Conservation (phyloP, 2,329 filamentous ascomycete genomes). For the Fusarium oxysporum region DNA sequence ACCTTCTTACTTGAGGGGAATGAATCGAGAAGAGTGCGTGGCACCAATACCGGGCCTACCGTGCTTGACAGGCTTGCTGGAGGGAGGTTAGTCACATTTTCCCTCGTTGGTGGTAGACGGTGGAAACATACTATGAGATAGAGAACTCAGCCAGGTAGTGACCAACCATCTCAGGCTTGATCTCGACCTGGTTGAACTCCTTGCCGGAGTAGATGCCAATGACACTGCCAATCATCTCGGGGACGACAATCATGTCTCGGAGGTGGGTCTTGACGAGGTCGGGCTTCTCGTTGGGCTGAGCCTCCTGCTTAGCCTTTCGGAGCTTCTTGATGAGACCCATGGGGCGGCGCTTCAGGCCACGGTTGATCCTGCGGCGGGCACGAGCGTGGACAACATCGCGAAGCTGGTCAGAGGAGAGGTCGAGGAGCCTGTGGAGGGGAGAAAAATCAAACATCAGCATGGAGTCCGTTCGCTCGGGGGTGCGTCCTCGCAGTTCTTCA, state of each 20-base stretch:
- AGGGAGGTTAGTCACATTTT: constrained; percentile 59
- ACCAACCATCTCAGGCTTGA: constrained; percentile 99
- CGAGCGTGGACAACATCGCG: constrained; percentile 99
- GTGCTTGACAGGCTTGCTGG: constrained; percentile 99
- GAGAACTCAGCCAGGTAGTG: constrained; percentile 99
- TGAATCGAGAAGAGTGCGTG: constrained; percentile 99
- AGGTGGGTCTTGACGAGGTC: constrained; percentile 99
- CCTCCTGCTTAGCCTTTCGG: constrained; percentile 99
- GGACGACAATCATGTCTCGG: constrained; percentile 99
- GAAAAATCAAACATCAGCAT: constrained; percentile 38
- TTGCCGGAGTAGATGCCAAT: constrained; percentile 99
- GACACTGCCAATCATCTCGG: constrained; percentile 99
- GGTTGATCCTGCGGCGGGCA: constrained; percentile 99
- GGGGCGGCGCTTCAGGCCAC: constrained; percentile 99
- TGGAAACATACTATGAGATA: constrained; percentile 91
- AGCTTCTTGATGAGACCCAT: constrained; percentile 99
- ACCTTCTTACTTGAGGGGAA: constrained; percentile 97
- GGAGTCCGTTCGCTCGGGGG: constrained; percentile 10
- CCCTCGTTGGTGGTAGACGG: background rate
- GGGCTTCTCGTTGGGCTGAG: constrained; percentile 99
- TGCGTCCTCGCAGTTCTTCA: constrained; percentile 15
- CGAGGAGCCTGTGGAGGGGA: constrained; percentile 81
- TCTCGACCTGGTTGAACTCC: constrained; percentile 99
- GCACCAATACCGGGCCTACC: constrained; percentile 99
- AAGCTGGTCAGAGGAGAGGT: constrained; percentile 98